Evolutionary conservation across 768 basidiomycete genomes (phyloP).

Genomic region (Naganishia vaughanmartiniae): DNA sequence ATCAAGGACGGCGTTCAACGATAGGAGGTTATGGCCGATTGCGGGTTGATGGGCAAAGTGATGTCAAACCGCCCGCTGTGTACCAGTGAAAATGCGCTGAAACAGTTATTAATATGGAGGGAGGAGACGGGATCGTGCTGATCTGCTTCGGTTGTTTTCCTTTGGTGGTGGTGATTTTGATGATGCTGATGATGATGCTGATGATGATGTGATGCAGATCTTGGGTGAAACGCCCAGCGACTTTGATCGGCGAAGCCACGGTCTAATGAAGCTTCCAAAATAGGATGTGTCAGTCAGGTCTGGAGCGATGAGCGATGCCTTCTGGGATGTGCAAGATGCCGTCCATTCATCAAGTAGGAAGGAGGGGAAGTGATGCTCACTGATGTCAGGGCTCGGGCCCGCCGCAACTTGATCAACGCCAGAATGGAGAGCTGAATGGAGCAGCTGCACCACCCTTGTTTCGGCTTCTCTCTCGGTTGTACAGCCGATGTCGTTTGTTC

Average conservation of each 20-base stretch:
- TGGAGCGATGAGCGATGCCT: background rate
- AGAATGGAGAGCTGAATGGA: background rate
- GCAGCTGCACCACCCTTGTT: background rate
- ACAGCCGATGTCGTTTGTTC: slow-evolving; percentile 8
- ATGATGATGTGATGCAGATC: background rate
- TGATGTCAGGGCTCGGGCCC: slow-evolving; percentile 4
- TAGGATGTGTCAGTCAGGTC: background rate
- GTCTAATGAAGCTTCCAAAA: too few species aligned
- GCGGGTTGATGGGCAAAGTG: background rate
- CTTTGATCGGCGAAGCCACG: background rate
- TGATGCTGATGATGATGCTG: too few species aligned
- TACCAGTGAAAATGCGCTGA: background rate
- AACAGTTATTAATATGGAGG: background rate
- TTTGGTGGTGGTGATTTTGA: background rate
- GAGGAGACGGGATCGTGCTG: slow-evolving; percentile 2
- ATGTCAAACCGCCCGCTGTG: background rate
- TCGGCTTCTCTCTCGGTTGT: slow-evolving; percentile 6
- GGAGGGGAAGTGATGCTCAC: background rate
- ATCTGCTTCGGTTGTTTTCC: background rate
- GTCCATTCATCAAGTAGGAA: background rate
- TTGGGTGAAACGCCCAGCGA: background rate
- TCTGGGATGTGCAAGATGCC: background rate
- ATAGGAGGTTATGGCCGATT: slow-evolving; percentile 11
- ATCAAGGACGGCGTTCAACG: background rate
- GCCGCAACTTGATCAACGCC: slow-evolving; percentile 9